Percentiles rank a stretch among this genome's conserved stretches.
phyloP scores from a whole-genome alignment of 495 filamentous ascomycete genomes.

The Penicillium crystallinum region DNA sequence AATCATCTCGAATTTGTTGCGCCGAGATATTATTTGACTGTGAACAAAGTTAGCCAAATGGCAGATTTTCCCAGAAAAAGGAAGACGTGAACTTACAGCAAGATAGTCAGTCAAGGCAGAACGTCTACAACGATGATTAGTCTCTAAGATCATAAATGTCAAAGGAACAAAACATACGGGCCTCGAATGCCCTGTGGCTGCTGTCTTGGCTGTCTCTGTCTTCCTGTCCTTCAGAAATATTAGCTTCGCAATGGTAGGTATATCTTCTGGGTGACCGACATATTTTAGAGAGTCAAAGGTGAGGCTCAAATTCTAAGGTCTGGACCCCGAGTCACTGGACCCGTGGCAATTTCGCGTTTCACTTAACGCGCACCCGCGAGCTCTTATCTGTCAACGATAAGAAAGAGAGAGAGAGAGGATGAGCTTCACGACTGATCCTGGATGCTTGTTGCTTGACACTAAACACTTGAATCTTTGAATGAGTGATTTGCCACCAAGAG shows the following conservation, averaged over 20 bases:
- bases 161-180: conserved; percentile 44
- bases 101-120: conserved; percentile 81
- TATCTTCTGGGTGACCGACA: not conserved
- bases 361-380: conserved; percentile 35
- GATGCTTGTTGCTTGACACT: not conserved
- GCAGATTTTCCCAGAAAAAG: not conserved
- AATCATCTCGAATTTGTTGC: conserved; percentile 64
- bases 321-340: conserved; percentile 30
- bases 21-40: conserved; percentile 89
- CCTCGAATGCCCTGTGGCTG: conserved; percentile 54
- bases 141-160: not conserved
- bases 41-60: conserved; percentile 4
- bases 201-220: conserved; percentile 27
- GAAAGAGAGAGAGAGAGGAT: not conserved
- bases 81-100: conserved; percentile 47
- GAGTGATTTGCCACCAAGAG: not conserved
- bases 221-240: conserved; percentile 24
- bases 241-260: conserved; percentile 5
- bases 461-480: too few relatives aligned
- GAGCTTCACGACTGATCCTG: too few relatives aligned
- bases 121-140: conserved; percentile 33
- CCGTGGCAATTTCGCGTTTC: conserved; percentile 46
- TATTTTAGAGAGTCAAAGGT: not conserved
- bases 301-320: not conserved
- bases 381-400: conserved; percentile 18